A percentile compares a stretch with the other conserved stretches of the same genome.
These are phyloP conservation scores for Saraca asoca DNA, from an alignment of 331 rosid species.

Conservation along the genomic window DNA sequence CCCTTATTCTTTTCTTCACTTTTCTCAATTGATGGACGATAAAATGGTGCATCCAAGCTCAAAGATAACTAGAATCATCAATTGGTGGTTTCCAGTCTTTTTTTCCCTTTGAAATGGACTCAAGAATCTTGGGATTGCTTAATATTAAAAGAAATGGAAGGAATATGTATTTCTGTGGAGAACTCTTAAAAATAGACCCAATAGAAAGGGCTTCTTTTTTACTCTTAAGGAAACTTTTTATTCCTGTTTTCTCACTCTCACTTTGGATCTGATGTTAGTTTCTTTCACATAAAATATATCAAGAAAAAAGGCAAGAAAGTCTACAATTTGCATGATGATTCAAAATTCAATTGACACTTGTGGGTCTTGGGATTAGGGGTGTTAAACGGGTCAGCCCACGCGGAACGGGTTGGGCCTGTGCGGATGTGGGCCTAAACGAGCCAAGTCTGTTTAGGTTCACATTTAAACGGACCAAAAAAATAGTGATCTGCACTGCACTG, in stretches of 20 bases:
- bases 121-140: constrained; percentile 27
- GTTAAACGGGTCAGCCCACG: too few relatives aligned
- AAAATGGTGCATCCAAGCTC: constrained; percentile 43
- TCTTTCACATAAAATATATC: not conserved
- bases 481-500: too few relatives aligned
- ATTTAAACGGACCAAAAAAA: too few relatives aligned
- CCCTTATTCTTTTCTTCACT: constrained; percentile 24
- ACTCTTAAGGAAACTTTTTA: not conserved
- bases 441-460: too few relatives aligned
- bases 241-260: not conserved
- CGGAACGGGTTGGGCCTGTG: too few relatives aligned
- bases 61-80: constrained; percentile 42
- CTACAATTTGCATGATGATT: not conserved
- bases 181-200: not conserved
- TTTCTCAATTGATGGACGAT: constrained; percentile 37
- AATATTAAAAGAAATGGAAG: constrained; percentile 8
- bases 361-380: not conserved
- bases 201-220: constrained; percentile 10
- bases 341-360: too few relatives aligned
- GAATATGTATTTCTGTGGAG: constrained; percentile 32
- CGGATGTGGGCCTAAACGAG: too few relatives aligned
- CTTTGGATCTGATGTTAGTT: not conserved
- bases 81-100: constrained; percentile 44
- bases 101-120: constrained; percentile 3
- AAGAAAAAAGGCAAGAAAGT: not conserved